These are phyloP conservation scores for Cetraspora pellucida DNA, from an alignment of 192 early-diverging fungal genomes.

Conservation along the genomic window DNA sequence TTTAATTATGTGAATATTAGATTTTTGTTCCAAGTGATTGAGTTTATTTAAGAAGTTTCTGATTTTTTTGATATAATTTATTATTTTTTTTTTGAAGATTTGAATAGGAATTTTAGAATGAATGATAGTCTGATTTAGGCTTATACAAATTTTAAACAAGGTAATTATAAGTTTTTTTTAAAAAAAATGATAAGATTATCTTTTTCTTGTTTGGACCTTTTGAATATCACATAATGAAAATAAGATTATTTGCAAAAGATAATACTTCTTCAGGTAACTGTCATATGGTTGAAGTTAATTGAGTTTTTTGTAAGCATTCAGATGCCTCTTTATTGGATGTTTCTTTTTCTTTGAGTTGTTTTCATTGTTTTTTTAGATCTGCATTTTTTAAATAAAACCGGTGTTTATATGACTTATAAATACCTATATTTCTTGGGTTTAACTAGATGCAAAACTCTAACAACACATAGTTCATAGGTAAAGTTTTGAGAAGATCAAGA, in stretches of 20 bases:
- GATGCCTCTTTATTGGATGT: neutral
- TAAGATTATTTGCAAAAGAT: neutral
- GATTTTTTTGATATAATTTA: neutral
- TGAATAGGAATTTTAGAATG: neutral
- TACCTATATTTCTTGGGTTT: conserved; percentile 1
- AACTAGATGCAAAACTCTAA: conserved; percentile 8
- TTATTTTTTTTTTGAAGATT: neutral
- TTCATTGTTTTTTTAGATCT: neutral
- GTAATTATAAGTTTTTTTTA: neutral
- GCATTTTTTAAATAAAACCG: neutral
- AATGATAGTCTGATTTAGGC: neutral
- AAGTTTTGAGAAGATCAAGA: neutral
- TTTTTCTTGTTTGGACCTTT: neutral
- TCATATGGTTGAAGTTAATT: neutral
- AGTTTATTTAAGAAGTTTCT: neutral
- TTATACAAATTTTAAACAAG: conserved; percentile 9
- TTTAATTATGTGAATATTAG: neutral
- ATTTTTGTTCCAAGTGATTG: neutral
- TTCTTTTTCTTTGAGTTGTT: neutral
- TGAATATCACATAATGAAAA: conserved; percentile 3
- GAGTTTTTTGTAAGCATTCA: neutral
- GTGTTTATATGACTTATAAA: conserved; percentile 12
- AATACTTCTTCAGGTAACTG: conserved; percentile 1
- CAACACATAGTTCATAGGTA: neutral
- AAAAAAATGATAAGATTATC: neutral